Evolutionary conservation across 495 filamentous ascomycete genomes (phyloP), one percentile per base, ranked within the genome.

Genomic region (Neurospora terricola): DNA sequence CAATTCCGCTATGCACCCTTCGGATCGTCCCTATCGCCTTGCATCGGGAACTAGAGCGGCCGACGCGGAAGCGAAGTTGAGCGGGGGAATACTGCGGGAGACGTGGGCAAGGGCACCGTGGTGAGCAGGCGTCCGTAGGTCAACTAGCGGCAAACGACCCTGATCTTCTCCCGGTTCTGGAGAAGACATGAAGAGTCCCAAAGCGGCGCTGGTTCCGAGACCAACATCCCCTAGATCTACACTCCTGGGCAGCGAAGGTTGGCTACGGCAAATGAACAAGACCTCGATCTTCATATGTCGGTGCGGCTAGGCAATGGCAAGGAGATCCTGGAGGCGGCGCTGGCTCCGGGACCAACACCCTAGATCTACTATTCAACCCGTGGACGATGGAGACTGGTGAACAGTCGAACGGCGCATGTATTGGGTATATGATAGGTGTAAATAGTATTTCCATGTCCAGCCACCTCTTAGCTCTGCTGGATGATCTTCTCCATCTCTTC

Each of bases 401-500:
- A 66, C 69, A 40, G 27, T 66, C 2, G 5, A 70, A 40, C 69
- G 69, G 38, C 38, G 69, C 54, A 34, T 66, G 54, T 66, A 38
- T 38, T 70, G 37, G 40, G 42, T 68, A 45, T 72, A 27, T 34
- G 40, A 27, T 72, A 11, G 37, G 27, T 18, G 27, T 30, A 38
- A 30, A 62, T 8, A 27, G 12, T 34, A 30, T 30, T 2, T 62
- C 14, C 23, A 62, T 39, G 16, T 30, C 37, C 30, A 34, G 70
- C 43, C 45, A 3, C 3, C 59, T 18, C 11, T 21, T 74, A 83
- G 70, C 76, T 79, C 7, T 72, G 73, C 11, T 74, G 80, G 72
- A 90, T 86, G 40, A 89, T 83, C 72, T 77, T 86, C 77, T 93
- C 91, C 77, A 96, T 84, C 79, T 94, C 91, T 16, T 87, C 89